Evolutionary conservation across 495 filamentous ascomycete species (phyloP).

Genomic region (Penicillium pancosmium): DNA sequence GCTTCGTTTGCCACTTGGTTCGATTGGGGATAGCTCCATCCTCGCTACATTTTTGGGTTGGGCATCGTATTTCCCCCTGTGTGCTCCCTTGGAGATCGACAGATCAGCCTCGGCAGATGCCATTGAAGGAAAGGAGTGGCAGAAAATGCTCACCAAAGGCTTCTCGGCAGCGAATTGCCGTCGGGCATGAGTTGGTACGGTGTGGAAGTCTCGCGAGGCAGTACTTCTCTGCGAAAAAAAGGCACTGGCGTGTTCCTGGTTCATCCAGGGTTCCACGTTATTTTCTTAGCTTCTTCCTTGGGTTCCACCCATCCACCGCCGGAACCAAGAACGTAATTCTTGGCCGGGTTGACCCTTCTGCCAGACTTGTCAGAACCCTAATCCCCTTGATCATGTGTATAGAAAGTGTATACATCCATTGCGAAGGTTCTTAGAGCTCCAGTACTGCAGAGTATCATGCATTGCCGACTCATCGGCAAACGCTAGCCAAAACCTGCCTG

Average conservation of each 20-base stretch:
- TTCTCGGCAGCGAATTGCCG: neutral
- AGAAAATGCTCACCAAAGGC: neutral
- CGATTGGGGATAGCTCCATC: conserved; percentile 4
- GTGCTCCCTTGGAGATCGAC: conserved; percentile 11
- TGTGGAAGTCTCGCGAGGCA: too few species aligned
- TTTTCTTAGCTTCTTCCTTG: conserved; percentile 13
- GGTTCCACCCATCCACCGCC: conserved; percentile 12
- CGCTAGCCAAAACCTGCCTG: conserved; percentile 9
- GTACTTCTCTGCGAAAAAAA: neutral
- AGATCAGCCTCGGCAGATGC: neutral
- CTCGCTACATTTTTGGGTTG: conserved; percentile 11
- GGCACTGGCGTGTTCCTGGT: neutral
- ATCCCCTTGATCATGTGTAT: neutral
- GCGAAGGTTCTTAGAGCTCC: neutral
- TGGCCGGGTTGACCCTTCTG: neutral
- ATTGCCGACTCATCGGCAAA: conserved; percentile 23
- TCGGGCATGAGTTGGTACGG: neutral
- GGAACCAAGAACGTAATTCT: conserved; percentile 8
- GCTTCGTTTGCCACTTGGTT: conserved; percentile 10
- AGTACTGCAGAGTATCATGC: neutral
- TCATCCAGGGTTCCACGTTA: conserved; percentile 8
- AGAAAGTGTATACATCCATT: conserved; percentile 1
- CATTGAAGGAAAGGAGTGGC: neutral
- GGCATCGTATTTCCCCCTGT: neutral
- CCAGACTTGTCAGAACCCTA: neutral